Conservation (phyloP, 768 basidiomycete genomes). For the Leccinum fibrillosum region DNA sequence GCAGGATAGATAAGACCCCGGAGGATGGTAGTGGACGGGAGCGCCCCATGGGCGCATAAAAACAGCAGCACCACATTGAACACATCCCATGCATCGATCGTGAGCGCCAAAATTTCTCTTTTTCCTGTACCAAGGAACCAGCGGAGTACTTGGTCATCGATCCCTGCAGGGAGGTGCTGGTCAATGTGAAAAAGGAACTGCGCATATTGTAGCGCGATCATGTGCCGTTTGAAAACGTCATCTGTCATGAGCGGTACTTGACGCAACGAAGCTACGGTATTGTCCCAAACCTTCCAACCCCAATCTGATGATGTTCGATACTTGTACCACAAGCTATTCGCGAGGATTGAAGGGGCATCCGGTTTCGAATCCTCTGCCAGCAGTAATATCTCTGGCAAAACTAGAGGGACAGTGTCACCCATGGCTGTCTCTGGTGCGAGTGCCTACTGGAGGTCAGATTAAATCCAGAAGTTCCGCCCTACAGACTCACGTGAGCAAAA, state of each 20-base stretch:
- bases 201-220: constrained; percentile 63
- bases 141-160: constrained; percentile 64
- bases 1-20: constrained; percentile 75
- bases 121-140: constrained; percentile 74
- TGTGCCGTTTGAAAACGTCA: constrained; percentile 44
- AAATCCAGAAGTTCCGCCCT: neutral
- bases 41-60: constrained; percentile 61
- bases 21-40: constrained; percentile 70
- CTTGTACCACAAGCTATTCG: constrained; percentile 79
- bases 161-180: constrained; percentile 68
- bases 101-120: constrained; percentile 58
- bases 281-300: constrained; percentile 86
- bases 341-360: constrained; percentile 66
- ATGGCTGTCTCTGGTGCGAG: constrained; percentile 37
- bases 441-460: constrained; percentile 28
- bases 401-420: constrained; percentile 34
- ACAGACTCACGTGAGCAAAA: constrained; percentile 54
- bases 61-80: constrained; percentile 55
- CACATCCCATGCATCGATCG: constrained; percentile 63
- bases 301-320: constrained; percentile 70
- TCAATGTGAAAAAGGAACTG: constrained; percentile 71
- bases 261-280: constrained; percentile 69
- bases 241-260: constrained; percentile 58
- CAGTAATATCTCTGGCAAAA: constrained; percentile 61
- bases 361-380: constrained; percentile 57